A percentile compares a stretch with the other conserved stretches of the same genome.
Evolutionary conservation across 352 stramenopile species (phyloP).

Genomic region (Phytophthora colocasiae): DNA sequence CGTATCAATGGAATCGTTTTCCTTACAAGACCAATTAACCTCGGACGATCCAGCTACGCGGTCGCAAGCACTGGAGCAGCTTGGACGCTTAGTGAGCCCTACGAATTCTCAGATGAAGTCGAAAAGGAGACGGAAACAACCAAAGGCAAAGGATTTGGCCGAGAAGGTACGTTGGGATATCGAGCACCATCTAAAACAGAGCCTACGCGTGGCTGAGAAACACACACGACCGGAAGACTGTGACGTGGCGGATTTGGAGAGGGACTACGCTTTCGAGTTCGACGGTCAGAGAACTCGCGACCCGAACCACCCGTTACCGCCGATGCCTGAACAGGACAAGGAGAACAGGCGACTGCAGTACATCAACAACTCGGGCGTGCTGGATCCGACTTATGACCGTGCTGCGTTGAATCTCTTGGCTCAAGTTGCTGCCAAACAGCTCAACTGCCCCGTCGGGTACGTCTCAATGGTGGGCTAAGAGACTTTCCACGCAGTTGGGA

Average conservation of each 20-base stretch:
- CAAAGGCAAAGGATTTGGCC: conserved; percentile 23
- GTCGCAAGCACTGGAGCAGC: conserved; percentile 44
- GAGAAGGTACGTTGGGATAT: conserved; percentile 44
- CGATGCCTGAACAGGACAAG: conserved; percentile 36
- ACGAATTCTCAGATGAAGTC: conserved; percentile 8
- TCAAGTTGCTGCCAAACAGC: conserved; percentile 50
- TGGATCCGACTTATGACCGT: conserved; percentile 48
- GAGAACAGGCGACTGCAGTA: conserved; percentile 45
- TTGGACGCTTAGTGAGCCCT: conserved; percentile 42
- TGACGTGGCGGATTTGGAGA: conserved; percentile 33
- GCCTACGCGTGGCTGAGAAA: conserved; percentile 40
- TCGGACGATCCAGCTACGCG: conserved; percentile 42
- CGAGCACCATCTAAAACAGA: conserved; percentile 47
- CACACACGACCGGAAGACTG: conserved; percentile 27
- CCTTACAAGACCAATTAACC: conserved; percentile 35
- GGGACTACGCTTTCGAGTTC: conserved; percentile 54
- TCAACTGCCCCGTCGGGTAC: conserved; percentile 63
- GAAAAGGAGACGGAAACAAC: conserved; percentile 18
- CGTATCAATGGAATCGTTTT: conserved; percentile 13
- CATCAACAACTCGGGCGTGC: conserved; percentile 47
- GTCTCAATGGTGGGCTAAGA: conserved; percentile 58
- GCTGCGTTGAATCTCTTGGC: conserved; percentile 53
- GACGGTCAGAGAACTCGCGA: conserved; percentile 37
- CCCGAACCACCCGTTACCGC: conserved; percentile 48
- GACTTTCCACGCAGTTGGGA: conserved; percentile 52